These are phyloP conservation scores for Rhodocollybia butyracea DNA, from an alignment of 768 basidiomycete species.

Conservation along the genomic window DNA sequence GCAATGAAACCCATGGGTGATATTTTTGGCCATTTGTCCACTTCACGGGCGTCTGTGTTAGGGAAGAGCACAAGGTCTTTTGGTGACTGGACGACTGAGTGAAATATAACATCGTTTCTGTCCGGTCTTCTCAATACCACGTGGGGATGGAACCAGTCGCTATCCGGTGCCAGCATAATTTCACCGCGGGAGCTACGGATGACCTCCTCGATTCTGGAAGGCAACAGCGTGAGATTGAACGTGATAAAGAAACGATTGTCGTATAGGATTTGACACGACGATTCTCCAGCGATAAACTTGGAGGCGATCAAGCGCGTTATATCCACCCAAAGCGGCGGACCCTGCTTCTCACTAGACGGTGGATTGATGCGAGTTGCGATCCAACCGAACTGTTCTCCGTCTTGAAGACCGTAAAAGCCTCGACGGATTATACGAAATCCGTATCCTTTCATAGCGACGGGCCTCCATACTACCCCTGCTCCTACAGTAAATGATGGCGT, in stretches of 20 bases:
- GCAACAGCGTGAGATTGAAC: slow-evolving; percentile 43
- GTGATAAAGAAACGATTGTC: slow-evolving; percentile 63
- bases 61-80: neutral
- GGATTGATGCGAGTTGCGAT: slow-evolving; percentile 59
- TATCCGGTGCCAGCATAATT: slow-evolving; percentile 34
- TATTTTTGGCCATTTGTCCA: neutral
- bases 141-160: slow-evolving; percentile 47
- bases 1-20: neutral
- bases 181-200: slow-evolving; percentile 20
- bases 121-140: slow-evolving; percentile 29
- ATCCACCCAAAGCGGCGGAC: slow-evolving; percentile 35
- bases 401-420: neutral
- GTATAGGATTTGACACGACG: slow-evolving; percentile 44
- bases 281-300: slow-evolving; percentile 7
- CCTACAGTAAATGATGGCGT: slow-evolving; percentile 48
- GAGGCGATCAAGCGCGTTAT: slow-evolving; percentile 30
- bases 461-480: slow-evolving; percentile 62
- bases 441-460: slow-evolving; percentile 35
- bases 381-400: slow-evolving; percentile 47
- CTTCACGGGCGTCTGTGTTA: neutral
- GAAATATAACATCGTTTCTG: neutral
- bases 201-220: slow-evolving; percentile 28
- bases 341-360: slow-evolving; percentile 28
- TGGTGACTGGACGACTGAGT: neutral
- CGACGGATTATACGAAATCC: slow-evolving; percentile 19